Conservation (phyloP, 306 rosid genomes). For the Dalbergia cultrata region DNA sequence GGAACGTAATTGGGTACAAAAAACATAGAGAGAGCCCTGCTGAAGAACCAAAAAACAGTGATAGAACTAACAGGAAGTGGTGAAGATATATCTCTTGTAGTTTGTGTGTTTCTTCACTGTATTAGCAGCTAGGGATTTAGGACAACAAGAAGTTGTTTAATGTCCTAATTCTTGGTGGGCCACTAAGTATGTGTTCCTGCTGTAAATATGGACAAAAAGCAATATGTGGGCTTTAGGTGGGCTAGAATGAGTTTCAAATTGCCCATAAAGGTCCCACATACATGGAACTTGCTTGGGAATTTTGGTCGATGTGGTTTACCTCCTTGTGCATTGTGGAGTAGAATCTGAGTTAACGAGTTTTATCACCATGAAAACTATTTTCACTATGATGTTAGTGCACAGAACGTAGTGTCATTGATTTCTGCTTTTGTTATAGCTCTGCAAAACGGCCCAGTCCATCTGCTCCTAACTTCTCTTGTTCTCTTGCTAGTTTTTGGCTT, state of each 20-base stretch:
- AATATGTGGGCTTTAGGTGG: constrained; percentile 77
- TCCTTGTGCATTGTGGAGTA: constrained; percentile 17
- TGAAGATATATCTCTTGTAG: not conserved
- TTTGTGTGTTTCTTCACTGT: not conserved
- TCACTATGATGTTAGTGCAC: not conserved
- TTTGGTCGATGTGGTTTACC: constrained; percentile 25
- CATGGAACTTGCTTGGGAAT: constrained; percentile 35
- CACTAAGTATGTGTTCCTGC: constrained; percentile 74
- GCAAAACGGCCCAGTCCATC: not conserved
- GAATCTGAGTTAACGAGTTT: constrained; percentile 5
- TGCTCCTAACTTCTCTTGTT: not conserved
- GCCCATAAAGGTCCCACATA: constrained; percentile 71
- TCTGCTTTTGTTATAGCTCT: not conserved
- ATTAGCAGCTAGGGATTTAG: constrained; percentile 13
- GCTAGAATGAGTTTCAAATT: constrained; percentile 58
- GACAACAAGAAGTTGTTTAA: constrained; percentile 7
- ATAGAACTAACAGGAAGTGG: not conserved
- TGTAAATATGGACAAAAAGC: constrained; percentile 79
- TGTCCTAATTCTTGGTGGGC: constrained; percentile 95
- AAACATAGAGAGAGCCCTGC: not conserved
- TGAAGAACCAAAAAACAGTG: not conserved
- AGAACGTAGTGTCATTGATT: constrained; percentile 21
- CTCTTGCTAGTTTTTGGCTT: constrained; percentile 30
- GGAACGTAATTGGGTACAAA: not conserved
- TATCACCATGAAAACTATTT: not conserved